Base-by-base conservation (phyloP, 805 yeast genomes). In the Candida wancherniae region DNA sequence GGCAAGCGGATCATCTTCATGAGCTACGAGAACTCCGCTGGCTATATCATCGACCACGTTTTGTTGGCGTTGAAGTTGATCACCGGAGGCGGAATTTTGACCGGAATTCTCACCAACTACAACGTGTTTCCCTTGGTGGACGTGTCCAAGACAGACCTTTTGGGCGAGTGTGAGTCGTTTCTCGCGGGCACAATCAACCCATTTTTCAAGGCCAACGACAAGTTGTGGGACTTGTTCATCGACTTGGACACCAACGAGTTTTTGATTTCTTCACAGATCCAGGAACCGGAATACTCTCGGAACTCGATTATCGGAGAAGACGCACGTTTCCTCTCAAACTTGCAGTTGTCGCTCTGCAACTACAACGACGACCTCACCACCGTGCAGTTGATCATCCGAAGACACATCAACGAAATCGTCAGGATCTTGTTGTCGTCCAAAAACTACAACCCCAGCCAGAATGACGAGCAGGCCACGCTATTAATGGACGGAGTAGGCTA, bases 111-210 rank as follows among this genome's bases (percentile, higher is more conserved):
- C 19, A 48, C 57, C 15, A 45, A 60, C 55, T 45, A 53, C 58
- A 47, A 64, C 55, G 38, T 75, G 15, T 71, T 73, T 42, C 87
- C 87, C 2, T 67, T 76, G 18, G 58, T 77, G 24, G 87, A 80
- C 40, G 70, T 79, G 2, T 73, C 80, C 3, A 69, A 75, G 37
- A 57, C 77, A 25, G 77, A 74, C 36, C 40, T 69, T 2, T 51
- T 77, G 29, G 62, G 63, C 37, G 56, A 48, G 30, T 65, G 58
- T 38, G 59, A 45, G 18, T 58, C 57, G 17, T 74, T 61, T 43
- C 56, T 81, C 28, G 69, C 82, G 2, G 90, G 90, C 3, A 79
- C 86, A 3, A 74, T 80, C 23, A 81, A 81, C 48, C 72, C 80
- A 10, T 69, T 78, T 23, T 73, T 81, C 48, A 75, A 75, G 45